phyloP scores from a whole-genome alignment of 73 alveolate species.

The Paramecium bursaria region DNA sequence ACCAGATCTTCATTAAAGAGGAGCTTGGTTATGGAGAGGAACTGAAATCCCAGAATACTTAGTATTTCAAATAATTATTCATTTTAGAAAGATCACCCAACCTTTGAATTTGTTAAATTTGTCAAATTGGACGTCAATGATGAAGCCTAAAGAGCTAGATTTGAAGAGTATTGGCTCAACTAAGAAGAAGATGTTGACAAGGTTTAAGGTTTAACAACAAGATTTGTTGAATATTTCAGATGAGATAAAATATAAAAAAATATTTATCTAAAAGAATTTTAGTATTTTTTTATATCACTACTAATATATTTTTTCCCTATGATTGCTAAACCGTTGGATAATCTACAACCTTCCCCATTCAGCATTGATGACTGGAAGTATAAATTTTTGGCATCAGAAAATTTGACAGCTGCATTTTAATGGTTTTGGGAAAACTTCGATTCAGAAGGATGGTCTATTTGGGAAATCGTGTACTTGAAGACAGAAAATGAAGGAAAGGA shows the following conservation, averaged over 20 bases:
- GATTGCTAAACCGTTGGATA: slow-evolving; percentile 70
- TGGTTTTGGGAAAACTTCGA: slow-evolving; percentile 81
- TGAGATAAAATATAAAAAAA: no score
- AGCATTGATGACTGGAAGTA: slow-evolving; percentile 88
- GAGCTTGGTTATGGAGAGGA: slow-evolving; percentile 97
- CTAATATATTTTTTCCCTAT: no score
- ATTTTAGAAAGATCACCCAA: slow-evolving; percentile 47
- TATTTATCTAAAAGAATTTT: no score
- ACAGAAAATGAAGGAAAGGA: slow-evolving; percentile 90
- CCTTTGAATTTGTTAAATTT: slow-evolving; percentile 18
- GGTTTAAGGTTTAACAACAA: slow-evolving; percentile 34
- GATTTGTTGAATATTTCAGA: slow-evolving; percentile 40
- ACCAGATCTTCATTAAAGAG: slow-evolving; percentile 90
- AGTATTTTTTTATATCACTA: no score
- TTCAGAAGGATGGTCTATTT: slow-evolving; percentile 85
- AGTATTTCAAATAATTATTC: no score
- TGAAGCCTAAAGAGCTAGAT: background rate
- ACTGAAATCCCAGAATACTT: slow-evolving; percentile 75
- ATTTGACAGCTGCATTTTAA: slow-evolving; percentile 82
- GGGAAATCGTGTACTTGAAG: slow-evolving; percentile 90
- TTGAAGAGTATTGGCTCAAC: slow-evolving; percentile 28
- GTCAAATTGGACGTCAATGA: slow-evolving; percentile 9
- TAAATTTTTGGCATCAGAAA: slow-evolving; percentile 78
- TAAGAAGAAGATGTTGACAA: slow-evolving; percentile 41
- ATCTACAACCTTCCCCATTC: slow-evolving; percentile 83